Evolutionary conservation across 2,329 filamentous ascomycete species (phyloP), one percentile per base, ranked within the genome.

Genomic region (Massarina eburnea): DNA sequence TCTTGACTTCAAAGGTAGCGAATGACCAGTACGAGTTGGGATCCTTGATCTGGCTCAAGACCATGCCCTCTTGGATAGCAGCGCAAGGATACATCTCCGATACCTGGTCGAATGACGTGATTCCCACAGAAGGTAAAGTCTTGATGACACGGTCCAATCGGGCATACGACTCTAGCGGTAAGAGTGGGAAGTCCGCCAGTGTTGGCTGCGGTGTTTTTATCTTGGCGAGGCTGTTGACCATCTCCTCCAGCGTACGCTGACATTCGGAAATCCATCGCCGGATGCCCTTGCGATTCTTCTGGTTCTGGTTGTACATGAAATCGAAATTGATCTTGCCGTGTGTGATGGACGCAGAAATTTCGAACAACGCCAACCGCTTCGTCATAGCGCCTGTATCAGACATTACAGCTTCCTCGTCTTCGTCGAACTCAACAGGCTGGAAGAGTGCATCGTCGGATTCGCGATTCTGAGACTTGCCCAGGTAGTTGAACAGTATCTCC

Each of bases 401-500:
- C 41, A 65, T 64, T 14, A 49, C 38, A 4, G 42, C 52, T 20
- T 59, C 56, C 15, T 66, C 54, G 19, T 65, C 59, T 19, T 64
- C 61, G 8, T 46, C 53, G 35, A 63, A 58, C 4, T 59, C 45
- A 9, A 61, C 41, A 2, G 59, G 46, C 34, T 61, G 48, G 37
- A 84, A 71, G 1, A 84, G 64, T 1, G 76, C 73, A 34, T 77
- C 74, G 8, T 72, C 67, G 8, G 41, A 19, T 40, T 78, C 75
- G 0, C 80, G 59, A n/a, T 76, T 73, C 39, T 79, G 74, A 14
- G 76, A 64, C 0, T 74, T 73, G 3, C 80, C 79, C 1, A 76
- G 69, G 52, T 80, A 81, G 45, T 75, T 83, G 60, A 85, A 83
- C 26, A 82, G 72, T 29, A 85, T 70, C 59, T 85, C 82, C 38